These are phyloP conservation scores for Clitopilus passeckerianus DNA, from an alignment of 768 basidiomycete genomes.

Conservation along the genomic window DNA sequence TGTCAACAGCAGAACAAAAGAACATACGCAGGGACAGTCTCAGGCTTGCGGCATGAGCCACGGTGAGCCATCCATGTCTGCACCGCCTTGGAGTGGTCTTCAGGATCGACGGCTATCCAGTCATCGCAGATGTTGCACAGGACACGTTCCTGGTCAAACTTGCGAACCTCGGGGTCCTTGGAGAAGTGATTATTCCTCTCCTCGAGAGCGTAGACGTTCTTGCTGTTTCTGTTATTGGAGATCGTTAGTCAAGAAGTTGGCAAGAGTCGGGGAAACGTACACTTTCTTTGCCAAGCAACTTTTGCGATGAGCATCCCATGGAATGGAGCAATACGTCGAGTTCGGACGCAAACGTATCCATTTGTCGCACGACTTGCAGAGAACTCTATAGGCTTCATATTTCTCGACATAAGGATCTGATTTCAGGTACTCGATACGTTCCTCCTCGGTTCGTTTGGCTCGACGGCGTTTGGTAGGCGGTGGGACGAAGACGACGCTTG, in stretches of 20 bases:
- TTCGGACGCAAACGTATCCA: slow-evolving; percentile 86
- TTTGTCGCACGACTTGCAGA: slow-evolving; percentile 78
- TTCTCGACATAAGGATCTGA: slow-evolving; percentile 75
- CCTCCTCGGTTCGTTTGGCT: slow-evolving; percentile 74
- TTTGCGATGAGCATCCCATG: slow-evolving; percentile 84
- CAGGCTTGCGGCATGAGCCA: slow-evolving; percentile 41
- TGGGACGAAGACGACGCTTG: slow-evolving; percentile 36
- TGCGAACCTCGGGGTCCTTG: slow-evolving; percentile 67
- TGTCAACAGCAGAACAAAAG: slow-evolving; percentile 1
- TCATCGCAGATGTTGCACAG: slow-evolving; percentile 64
- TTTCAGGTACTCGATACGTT: slow-evolving; percentile 66
- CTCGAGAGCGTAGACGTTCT: slow-evolving; percentile 55
- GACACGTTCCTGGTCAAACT: slow-evolving; percentile 69
- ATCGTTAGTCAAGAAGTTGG: slow-evolving; percentile 2
- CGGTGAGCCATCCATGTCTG: slow-evolving; percentile 66
- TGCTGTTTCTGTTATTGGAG: slow-evolving; percentile 28
- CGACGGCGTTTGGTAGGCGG: slow-evolving; percentile 61
- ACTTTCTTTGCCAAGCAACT: slow-evolving; percentile 77
- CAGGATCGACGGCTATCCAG: slow-evolving; percentile 59
- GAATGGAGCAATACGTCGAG: slow-evolving; percentile 84
- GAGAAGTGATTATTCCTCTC: slow-evolving; percentile 54
- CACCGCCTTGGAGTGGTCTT: slow-evolving; percentile 57
- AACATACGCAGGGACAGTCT: slow-evolving; percentile 9
- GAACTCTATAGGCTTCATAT: slow-evolving; percentile 75
- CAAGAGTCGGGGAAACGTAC: slow-evolving; percentile 29